phyloP scores from a whole-genome alignment of 176 grass and related monocot genomes.

The Aegilops umbellulata region DNA sequence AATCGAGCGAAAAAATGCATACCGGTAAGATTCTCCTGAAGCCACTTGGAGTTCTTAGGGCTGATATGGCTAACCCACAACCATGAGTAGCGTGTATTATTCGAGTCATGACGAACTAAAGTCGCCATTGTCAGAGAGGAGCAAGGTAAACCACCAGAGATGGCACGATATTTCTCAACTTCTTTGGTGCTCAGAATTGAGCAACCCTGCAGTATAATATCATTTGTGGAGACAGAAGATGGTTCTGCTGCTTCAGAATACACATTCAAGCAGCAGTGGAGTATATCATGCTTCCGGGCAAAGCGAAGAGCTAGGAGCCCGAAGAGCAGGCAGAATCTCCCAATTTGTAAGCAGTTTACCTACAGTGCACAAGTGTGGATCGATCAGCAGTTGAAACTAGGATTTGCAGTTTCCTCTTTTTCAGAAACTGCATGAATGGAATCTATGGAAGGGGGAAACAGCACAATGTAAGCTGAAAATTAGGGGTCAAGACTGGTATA shows the following conservation, averaged over 20 bases:
- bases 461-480: neutral
- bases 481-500: neutral
- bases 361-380: constrained; percentile 2
- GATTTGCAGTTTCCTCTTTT: neutral
- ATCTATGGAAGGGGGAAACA: neutral
- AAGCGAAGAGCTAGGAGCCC: constrained; percentile 14
- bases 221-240: neutral
- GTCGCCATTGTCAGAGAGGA: constrained; percentile 30
- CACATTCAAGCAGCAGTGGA: neutral
- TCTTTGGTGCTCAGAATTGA: constrained; percentile 12
- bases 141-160: neutral
- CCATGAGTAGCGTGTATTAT: constrained; percentile 42
- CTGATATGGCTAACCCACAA: constrained; percentile 66
- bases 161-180: neutral
- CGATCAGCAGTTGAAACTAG: neutral
- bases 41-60: constrained; percentile 76
- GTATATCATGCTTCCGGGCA: constrained; percentile 6
- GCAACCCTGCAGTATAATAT: neutral
- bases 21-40: constrained; percentile 69
- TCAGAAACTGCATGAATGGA: neutral
- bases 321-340: constrained; percentile 10
- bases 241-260: neutral
- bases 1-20: neutral
- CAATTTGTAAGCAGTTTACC: constrained; percentile 7
- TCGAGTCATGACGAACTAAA: constrained; percentile 22